Evolutionary conservation across 208 protist species (phyloP).

Genomic region (Acanthamoeba pearcei): DNA sequence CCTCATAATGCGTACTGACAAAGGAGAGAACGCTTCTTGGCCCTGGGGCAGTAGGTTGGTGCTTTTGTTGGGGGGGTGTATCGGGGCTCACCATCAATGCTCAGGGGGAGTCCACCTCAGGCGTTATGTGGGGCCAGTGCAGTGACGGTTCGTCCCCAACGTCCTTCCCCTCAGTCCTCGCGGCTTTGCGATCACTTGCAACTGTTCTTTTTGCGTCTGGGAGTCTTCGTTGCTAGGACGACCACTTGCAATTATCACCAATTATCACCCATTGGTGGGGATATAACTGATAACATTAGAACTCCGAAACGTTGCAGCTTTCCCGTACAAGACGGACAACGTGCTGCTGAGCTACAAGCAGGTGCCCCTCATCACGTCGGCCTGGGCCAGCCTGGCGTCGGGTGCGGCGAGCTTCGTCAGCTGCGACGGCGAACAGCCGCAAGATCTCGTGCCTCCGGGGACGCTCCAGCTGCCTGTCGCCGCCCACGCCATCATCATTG

Average conservation of each 20-base stretch:
- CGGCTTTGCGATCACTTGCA: too few species aligned
- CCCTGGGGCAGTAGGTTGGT: too few species aligned
- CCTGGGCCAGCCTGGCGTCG: neutral
- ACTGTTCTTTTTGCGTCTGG: too few species aligned
- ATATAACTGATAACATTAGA: too few species aligned
- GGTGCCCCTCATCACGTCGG: neutral
- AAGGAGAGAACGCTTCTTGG: too few species aligned
- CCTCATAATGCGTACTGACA: too few species aligned
- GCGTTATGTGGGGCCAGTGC: constrained; percentile 66
- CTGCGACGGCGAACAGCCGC: constrained; percentile 5
- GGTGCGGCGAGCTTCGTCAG: neutral
- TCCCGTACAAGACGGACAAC: constrained; percentile 40
- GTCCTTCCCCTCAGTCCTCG: too few species aligned
- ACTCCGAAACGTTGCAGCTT: too few species aligned
- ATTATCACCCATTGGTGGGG: too few species aligned
- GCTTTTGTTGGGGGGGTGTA: neutral
- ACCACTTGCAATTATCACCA: too few species aligned
- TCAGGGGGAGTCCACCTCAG: neutral
- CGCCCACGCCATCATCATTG: constrained; percentile 30
- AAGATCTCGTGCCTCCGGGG: neutral
- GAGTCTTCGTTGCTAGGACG: too few species aligned
- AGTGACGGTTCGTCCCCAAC: neutral
- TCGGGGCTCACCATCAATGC: neutral
- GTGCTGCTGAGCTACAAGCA: constrained; percentile 21
- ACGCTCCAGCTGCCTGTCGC: constrained; percentile 57